Evolutionary conservation across 176 grass and related monocot species (phyloP).

Genomic region (Carex pumila): DNA sequence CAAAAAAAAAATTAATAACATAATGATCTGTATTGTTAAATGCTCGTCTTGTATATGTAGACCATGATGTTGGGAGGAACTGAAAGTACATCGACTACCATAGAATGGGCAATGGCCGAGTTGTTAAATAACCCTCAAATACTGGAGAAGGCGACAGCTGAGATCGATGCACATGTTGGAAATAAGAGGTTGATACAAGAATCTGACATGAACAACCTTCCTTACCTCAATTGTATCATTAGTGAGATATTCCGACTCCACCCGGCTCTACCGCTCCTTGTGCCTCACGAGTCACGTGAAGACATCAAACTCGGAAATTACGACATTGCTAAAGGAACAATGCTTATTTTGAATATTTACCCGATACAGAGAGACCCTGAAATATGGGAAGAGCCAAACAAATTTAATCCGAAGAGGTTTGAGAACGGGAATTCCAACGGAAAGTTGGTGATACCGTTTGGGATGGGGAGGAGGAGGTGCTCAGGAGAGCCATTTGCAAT

Average conservation of each 20-base stretch:
- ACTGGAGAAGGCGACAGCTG: background rate
- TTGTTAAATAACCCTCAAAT: conserved; percentile 17
- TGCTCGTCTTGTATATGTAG: background rate
- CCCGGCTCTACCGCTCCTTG: conserved; percentile 12
- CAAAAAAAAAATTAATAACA: background rate
- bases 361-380: conserved; percentile 23
- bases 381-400: conserved; percentile 14
- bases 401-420: conserved; percentile 27
- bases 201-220: conserved; percentile 26
- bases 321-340: conserved; percentile 20
- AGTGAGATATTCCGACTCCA: conserved; percentile 25
- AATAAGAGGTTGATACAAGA: conserved; percentile 13
- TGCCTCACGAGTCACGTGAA: conserved; percentile 12
- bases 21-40: background rate
- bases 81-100: conserved; percentile 10
- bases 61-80: conserved; percentile 20
- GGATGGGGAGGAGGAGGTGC: conserved; percentile 24
- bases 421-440: background rate
- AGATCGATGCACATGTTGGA: conserved; percentile 16
- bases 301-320: conserved; percentile 20
- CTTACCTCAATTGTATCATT: conserved; percentile 24
- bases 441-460: conserved; percentile 23
- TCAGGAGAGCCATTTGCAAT: conserved; percentile 22
- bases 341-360: conserved; percentile 30
- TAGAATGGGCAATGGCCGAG: conserved; percentile 26